Evolutionary conservation across 2,329 filamentous ascomycete genomes (phyloP).

Genomic region (Lachnellula occidentalis): DNA sequence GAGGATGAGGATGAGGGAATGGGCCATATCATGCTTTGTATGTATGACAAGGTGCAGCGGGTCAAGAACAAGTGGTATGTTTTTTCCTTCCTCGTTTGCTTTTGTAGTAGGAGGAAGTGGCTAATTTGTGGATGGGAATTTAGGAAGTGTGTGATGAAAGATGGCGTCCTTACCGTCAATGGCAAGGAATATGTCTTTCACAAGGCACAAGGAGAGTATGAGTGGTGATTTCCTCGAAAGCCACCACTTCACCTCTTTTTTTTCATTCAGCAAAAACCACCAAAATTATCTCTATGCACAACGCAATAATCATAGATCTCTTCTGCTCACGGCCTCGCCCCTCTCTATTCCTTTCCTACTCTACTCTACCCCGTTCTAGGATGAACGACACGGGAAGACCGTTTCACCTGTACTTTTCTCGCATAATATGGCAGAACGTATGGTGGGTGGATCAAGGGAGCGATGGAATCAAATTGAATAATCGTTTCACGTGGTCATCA

Average conservation of each 20-base stretch:
- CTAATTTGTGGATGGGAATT: constrained; percentile 23
- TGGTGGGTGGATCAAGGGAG: not conserved
- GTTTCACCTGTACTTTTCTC: not conserved
- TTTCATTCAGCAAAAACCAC: not conserved
- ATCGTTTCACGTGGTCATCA: not conserved
- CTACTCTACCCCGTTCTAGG: too few species aligned
- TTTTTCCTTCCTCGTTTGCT: not conserved
- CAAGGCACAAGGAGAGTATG: constrained; percentile 94
- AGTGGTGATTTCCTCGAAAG: constrained; percentile 54
- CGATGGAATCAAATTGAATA: not conserved
- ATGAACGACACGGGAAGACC: too few species aligned
- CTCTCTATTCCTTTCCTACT: too few species aligned
- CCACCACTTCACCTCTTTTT: too few species aligned
- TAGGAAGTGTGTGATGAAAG: constrained; percentile 96
- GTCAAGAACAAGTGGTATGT: constrained; percentile 95
- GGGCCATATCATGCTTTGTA: constrained; percentile 93
- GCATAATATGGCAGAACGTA: not conserved
- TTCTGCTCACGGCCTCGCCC: not conserved
- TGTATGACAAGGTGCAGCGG: constrained; percentile 97
- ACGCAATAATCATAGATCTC: not conserved
- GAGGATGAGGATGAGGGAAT: constrained; percentile 82
- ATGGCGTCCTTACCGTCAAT: constrained; percentile 88
- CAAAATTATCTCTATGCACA: not conserved
- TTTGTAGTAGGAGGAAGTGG: not conserved
- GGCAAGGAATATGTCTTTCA: constrained; percentile 97